These are phyloP conservation scores for Myxozyma geophila DNA, from an alignment of 805 yeast genomes.

Conservation along the genomic window DNA sequence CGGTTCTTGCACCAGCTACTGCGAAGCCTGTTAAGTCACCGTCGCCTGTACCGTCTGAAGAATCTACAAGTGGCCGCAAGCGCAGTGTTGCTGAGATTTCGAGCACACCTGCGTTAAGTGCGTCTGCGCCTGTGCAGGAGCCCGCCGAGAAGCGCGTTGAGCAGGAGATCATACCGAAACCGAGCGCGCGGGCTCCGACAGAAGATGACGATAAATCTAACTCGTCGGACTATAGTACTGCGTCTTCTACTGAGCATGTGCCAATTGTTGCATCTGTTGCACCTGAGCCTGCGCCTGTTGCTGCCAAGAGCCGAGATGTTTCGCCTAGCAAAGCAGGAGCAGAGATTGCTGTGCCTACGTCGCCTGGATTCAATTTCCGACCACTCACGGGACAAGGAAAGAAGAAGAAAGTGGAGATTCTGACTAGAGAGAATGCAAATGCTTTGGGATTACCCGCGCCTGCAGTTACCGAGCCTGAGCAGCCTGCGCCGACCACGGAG, in stretches of 20 bases:
- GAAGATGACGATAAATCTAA: conserved; percentile 4
- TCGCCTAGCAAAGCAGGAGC: conserved; percentile 1
- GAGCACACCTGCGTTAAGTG: conserved; percentile 12
- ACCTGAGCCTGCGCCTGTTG: background rate
- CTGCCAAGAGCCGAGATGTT: background rate
- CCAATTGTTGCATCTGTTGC: background rate
- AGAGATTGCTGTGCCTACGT: conserved; percentile 18
- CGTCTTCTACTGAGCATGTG: background rate
- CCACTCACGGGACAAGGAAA: conserved; percentile 14
- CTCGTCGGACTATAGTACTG: background rate
- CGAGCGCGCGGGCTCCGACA: background rate
- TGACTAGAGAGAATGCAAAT: conserved; percentile 25
- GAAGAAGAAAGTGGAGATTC: conserved; percentile 21
- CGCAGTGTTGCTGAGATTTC: conserved; percentile 18
- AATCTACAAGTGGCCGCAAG: conserved; percentile 4
- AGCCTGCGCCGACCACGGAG: background rate
- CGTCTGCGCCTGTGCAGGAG: conserved; percentile 6
- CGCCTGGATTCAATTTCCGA: conserved; percentile 23
- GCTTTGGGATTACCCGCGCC: conserved; percentile 25
- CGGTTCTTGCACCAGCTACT: background rate
- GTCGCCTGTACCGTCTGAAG: background rate
- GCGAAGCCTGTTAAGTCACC: background rate
- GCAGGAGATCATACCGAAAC: conserved; percentile 1
- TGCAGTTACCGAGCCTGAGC: background rate
- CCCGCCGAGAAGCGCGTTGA: conserved; percentile 17